A percentile compares a stretch with the other conserved stretches of the same genome.
Evolutionary conservation across 768 basidiomycete genomes (phyloP).

Genomic region (Paxillus involutus): DNA sequence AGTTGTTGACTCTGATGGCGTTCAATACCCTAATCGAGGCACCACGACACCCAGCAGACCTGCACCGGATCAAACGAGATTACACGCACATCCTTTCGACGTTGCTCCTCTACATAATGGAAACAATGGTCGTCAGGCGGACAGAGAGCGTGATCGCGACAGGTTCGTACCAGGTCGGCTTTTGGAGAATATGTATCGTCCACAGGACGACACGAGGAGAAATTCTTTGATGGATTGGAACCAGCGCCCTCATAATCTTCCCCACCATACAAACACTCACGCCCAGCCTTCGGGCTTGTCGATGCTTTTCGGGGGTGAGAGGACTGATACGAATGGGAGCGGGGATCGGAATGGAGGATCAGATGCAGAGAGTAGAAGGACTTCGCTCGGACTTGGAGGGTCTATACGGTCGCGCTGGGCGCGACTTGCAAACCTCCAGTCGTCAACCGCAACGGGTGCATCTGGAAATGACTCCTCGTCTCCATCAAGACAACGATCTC

Average conservation of each 20-base stretch:
- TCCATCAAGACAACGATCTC: slow-evolving; percentile 20
- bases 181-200: slow-evolving; percentile 22
- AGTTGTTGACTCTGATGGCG: slow-evolving; percentile 2
- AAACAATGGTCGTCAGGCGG: slow-evolving; percentile 10
- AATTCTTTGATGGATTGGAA: slow-evolving; percentile 5
- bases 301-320: slow-evolving; percentile 9
- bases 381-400: slow-evolving; percentile 22
- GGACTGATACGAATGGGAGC: not conserved
- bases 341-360: slow-evolving; percentile 10
- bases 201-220: slow-evolving; percentile 23
- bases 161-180: slow-evolving; percentile 19
- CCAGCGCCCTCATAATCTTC: slow-evolving; percentile 2
- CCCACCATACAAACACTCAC: slow-evolving; percentile 3
- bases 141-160: slow-evolving; percentile 23
- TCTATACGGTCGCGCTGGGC: slow-evolving; percentile 27
- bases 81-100: not conserved
- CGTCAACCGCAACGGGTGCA: slow-evolving; percentile 8
- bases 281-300: not conserved
- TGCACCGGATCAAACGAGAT: slow-evolving; percentile 10
- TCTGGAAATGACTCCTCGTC: not conserved
- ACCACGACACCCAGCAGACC: slow-evolving; percentile 7
- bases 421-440: slow-evolving; percentile 20
- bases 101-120: not conserved
- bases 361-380: slow-evolving; percentile 15
- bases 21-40: slow-evolving; percentile 12